A percentile compares a stretch with the other conserved stretches of the same genome.
phyloP scores from a whole-genome alignment of 768 basidiomycete species.

The Crucibulum laeve region DNA sequence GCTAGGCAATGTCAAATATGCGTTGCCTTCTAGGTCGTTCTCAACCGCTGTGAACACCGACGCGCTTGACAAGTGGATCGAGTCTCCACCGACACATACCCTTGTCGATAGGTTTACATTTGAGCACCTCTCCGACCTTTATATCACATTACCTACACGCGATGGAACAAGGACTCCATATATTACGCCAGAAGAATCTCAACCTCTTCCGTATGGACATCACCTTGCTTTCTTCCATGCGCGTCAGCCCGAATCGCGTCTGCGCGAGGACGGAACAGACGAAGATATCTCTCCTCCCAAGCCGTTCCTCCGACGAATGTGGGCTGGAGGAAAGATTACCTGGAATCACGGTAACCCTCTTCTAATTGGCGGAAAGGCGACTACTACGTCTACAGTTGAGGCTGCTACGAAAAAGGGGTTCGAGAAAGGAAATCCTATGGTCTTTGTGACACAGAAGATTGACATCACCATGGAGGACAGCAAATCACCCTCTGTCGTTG shows the following conservation, averaged over 20 bases:
- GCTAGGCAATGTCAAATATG: too few relatives aligned
- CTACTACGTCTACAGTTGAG: slow-evolving; percentile 41
- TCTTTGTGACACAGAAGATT: slow-evolving; percentile 70
- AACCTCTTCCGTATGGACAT: slow-evolving; percentile 55
- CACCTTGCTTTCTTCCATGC: slow-evolving; percentile 76
- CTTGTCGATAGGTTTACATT: slow-evolving; percentile 46
- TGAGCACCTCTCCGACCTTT: slow-evolving; percentile 61
- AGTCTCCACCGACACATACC: slow-evolving; percentile 37
- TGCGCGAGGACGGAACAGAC: slow-evolving; percentile 72
- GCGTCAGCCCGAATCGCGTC: slow-evolving; percentile 47
- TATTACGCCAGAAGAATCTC: slow-evolving; percentile 31
- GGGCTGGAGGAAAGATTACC: slow-evolving; percentile 67
- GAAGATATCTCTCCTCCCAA: slow-evolving; percentile 66
- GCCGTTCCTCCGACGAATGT: slow-evolving; percentile 78
- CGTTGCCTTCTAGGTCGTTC: background rate
- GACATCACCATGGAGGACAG: slow-evolving; percentile 42
- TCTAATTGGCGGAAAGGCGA: slow-evolving; percentile 48
- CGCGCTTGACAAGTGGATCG: slow-evolving; percentile 53
- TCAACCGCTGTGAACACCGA: slow-evolving; percentile 8
- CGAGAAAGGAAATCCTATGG: slow-evolving; percentile 59
- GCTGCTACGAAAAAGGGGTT: slow-evolving; percentile 64
- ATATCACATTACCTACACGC: slow-evolving; percentile 68
- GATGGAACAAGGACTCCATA: slow-evolving; percentile 49
- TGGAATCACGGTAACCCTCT: slow-evolving; percentile 52
- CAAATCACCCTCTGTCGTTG: slow-evolving; percentile 43